Base-by-base conservation (phyloP, 1,139 yeast species). In the Hansenula lynferdii region DNA sequence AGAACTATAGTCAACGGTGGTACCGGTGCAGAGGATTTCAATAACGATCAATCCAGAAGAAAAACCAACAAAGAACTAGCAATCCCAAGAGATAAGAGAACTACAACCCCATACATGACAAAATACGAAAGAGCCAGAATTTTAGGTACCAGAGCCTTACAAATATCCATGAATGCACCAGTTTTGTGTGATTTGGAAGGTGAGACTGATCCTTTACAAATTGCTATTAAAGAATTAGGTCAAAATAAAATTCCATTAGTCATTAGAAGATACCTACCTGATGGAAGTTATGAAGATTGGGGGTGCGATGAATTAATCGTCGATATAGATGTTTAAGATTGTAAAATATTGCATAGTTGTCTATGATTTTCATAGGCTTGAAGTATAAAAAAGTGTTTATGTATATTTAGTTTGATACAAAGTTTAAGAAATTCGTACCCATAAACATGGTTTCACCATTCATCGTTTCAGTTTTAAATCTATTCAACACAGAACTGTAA, bases 91-190 rank as follows among this genome's bases (percentile, higher is more conserved):
- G 96, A 86, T 16, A 70, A 86, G 46, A 76, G 99, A 60, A 76
- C 89, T 29, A 92, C 99, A 18, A 92, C 99, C 11, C 99, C 99
- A 38, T 92, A 92, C 61, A 89, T 92, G 97, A 92, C 98, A 43
- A 92, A 92, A 60, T 92, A 92, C 61, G 98, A 92, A 69, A 78
- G 97, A 54, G 98, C 98, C 9, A 78, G 98, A 66, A 87, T 92
- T 44, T 74, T 92, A 54, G 98, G 98, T 25, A 92, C 98, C 10
- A 77, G 98, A 54, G 97, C 98, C 1, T 69, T 92, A 49, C 98
- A 92, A 64, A 92, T 92, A 52, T 85, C 96, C 25, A 85, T 92
- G 84, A 92, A 92, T 60, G 98, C 99, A 1, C 98, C 98, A 3
- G 98, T 92, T 6, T 76, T 92, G 59, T 98, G 94, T 33, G 98